Conservation (phyloP, 208 protist species). For the Trypanosoma grayi region DNA sequence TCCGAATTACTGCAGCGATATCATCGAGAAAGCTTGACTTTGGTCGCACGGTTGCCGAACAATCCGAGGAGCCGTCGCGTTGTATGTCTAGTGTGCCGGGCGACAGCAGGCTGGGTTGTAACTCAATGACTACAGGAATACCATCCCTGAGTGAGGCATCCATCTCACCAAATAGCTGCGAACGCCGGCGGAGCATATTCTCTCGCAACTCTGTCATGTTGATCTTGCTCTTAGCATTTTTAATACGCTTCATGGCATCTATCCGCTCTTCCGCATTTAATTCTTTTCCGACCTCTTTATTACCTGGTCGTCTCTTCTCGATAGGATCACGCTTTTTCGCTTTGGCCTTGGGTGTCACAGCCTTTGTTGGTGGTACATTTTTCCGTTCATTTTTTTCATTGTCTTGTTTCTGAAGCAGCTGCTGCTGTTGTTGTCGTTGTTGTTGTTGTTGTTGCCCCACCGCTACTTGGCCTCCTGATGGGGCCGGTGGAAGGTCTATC, state of each 20-base stretch:
- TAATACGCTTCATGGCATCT: constrained; percentile 24
- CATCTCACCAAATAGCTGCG: constrained; percentile 42
- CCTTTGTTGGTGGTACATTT: background rate
- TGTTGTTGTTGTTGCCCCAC: background rate
- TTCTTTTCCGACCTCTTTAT: constrained; percentile 9
- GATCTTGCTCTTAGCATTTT: constrained; percentile 32
- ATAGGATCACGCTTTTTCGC: background rate
- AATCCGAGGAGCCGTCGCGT: background rate
- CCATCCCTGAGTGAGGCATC: constrained; percentile 15
- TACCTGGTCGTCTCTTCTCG: background rate
- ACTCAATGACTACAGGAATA: constrained; percentile 51
- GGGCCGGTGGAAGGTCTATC: constrained; percentile 16
- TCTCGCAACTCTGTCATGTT: constrained; percentile 52
- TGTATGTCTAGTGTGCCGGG: background rate
- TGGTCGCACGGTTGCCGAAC: background rate
- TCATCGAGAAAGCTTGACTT: constrained; percentile 46
- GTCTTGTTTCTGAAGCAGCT: background rate
- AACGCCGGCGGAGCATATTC: constrained; percentile 45
- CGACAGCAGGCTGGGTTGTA: constrained; percentile 14
- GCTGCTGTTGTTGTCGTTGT: too few relatives aligned
- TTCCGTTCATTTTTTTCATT: background rate
- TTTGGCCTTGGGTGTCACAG: background rate
- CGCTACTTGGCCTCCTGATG: background rate
- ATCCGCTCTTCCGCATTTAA: constrained; percentile 12
- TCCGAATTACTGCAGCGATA: constrained; percentile 41